A percentile compares a stretch with the other conserved stretches of the same genome.
These are phyloP conservation scores for Penium margaritaceum DNA, from an alignment of 139 green algal species.

Conservation along the genomic window DNA sequence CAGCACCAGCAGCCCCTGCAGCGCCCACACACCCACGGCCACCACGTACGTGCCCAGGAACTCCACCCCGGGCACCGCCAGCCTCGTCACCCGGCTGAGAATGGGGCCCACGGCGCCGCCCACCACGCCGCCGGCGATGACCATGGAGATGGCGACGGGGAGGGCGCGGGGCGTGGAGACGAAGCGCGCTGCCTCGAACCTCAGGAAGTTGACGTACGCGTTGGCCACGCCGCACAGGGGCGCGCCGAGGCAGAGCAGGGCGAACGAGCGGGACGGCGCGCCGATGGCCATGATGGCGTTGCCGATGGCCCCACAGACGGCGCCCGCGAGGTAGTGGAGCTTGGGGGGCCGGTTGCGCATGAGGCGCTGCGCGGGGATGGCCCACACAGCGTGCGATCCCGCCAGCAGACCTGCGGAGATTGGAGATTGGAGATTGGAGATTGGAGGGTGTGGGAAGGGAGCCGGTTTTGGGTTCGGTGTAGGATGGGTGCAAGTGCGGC, in stretches of 20 bases:
- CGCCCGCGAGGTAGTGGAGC: neutral
- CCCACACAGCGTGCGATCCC: conserved; percentile 13
- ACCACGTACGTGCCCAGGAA: conserved; percentile 21
- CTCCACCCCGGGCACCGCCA: conserved; percentile 3
- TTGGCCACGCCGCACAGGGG: neutral
- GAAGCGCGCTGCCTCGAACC: conserved; percentile 20
- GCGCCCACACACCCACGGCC: neutral
- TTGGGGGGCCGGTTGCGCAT: neutral
- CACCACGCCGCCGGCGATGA: conserved; percentile 16
- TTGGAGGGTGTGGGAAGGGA: too few relatives aligned
- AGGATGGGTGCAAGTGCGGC: too few relatives aligned
- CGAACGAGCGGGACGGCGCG: neutral
- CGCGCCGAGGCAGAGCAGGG: conserved; percentile 3
- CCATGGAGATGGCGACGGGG: neutral
- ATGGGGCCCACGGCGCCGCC: conserved; percentile 16
- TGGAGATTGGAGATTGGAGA: too few relatives aligned
- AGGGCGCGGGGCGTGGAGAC: neutral
- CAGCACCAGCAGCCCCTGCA: neutral
- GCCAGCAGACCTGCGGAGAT: conserved; percentile 14
- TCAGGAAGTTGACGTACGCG: conserved; percentile 12
- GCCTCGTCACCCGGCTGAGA: conserved; percentile 11
- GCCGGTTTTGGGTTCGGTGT: too few relatives aligned
- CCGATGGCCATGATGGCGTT: conserved; percentile 1
- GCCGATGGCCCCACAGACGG: neutral
- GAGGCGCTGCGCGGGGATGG: conserved; percentile 9